Percentiles rank a stretch among this genome's conserved stretches.
phyloP scores from a whole-genome alignment of 257 asterid genomes.

The Salvia splendens region DNA sequence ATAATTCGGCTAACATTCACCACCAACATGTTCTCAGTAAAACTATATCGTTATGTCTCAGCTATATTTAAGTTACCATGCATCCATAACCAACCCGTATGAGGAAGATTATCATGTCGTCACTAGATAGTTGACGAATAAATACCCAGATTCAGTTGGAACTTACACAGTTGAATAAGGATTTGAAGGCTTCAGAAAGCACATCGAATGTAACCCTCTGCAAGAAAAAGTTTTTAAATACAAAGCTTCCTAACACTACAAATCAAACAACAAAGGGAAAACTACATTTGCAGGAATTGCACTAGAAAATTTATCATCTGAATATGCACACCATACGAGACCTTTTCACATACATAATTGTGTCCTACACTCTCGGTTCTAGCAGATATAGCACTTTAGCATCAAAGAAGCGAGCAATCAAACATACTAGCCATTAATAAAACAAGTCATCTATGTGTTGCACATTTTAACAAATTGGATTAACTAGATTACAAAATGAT shows the following conservation, averaged over 20 bases:
- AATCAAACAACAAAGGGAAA: constrained; percentile 18
- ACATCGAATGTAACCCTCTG: constrained; percentile 29
- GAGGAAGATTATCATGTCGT: background rate
- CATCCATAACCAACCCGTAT: background rate
- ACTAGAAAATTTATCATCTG: background rate
- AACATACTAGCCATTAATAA: background rate
- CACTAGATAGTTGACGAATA: constrained; percentile 26
- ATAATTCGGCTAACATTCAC: background rate
- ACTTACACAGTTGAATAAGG: constrained; percentile 20
- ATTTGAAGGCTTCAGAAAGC: constrained; percentile 34
- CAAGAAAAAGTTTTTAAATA: constrained; percentile 35
- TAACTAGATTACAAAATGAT: background rate
- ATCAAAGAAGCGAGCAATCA: background rate
- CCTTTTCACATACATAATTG: background rate
- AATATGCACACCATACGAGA: constrained; percentile 5
- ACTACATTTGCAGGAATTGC: background rate
- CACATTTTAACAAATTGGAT: background rate
- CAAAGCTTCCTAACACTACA: constrained; percentile 29
- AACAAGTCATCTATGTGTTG: background rate
- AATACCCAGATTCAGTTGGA: constrained; percentile 18
- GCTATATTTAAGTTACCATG: background rate
- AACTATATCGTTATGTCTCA: background rate
- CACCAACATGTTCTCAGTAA: background rate
- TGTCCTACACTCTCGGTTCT: background rate
- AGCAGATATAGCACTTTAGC: background rate